Base-by-base conservation (phyloP, 2,329 filamentous ascomycete species). In the Pseudogymnoascus sp. region DNA sequence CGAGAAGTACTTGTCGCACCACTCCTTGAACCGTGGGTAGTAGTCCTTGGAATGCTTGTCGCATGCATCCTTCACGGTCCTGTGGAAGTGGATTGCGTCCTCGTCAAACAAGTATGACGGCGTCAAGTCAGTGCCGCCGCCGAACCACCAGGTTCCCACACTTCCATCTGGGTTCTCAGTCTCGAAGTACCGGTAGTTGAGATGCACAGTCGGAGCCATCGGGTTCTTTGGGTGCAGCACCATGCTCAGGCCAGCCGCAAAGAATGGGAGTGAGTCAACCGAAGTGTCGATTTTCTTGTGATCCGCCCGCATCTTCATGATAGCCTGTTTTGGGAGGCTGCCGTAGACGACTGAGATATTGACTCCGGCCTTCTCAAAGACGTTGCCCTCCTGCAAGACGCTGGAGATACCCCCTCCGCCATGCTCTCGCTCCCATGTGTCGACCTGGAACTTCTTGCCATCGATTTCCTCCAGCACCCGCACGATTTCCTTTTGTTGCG, bases 181-280 rank as follows among this genome's bases (percentile, higher is more conserved):
- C 79, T 99, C 94, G 72, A 99, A 99, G 77, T 99, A 99, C 62
- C 94, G 86, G 80, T 97, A 97, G 79, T 99, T 99, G 68, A 99
- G 82, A 74, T 99, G 94, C 16, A 99, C 94, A 0, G 94, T 99
- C 0, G 94, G 94, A 6, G 93, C 93, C 88, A 96, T 96, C 57
- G 94, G 94, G 76, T 99, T 99, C 69, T 85, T 82, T 1, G 94
- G 94, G 74, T 99, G 94, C 59, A 97, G 79, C 25, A 99, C 93
- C 74, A 99, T 82, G 71, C 92, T 96, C 60, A 99, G 79, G 4
- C 94, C 94, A 1, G 93, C 89, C 18, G 93, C 94, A 74, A 97
- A 99, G 82, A 97, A 99, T 70, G 92, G 90, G 64, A 99, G 80
- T 43, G 86, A 89, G 58, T 96, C 88, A 38, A 94, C 85, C 14